These are phyloP conservation scores for Mycoemilia scoparia DNA, from an alignment of 192 early-diverging fungal genomes.

Conservation along the genomic window DNA sequence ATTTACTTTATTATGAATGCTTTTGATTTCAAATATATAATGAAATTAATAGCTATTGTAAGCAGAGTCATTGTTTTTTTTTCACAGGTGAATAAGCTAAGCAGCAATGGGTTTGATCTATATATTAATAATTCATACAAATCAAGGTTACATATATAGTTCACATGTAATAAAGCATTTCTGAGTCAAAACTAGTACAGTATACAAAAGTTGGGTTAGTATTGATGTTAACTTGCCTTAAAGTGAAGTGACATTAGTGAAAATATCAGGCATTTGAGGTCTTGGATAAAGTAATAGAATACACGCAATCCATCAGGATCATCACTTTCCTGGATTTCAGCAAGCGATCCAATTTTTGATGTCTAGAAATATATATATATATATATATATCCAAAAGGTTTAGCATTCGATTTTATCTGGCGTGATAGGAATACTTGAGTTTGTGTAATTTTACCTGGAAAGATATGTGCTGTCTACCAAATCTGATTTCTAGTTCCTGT, in stretches of 20 bases:
- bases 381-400: neutral
- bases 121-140: no score
- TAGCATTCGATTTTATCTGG: neutral
- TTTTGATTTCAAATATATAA: no score
- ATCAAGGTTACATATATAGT: no score
- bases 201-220: no score
- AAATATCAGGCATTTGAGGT: slow-evolving; percentile 90
- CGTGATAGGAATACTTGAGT: neutral
- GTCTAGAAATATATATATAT: slow-evolving; percentile 36
- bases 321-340: slow-evolving; percentile 69
- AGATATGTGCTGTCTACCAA: slow-evolving; percentile 80
- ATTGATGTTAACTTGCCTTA: slow-evolving; percentile 79
- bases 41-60: no score
- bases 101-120: no score
- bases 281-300: slow-evolving; percentile 96
- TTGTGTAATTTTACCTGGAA: slow-evolving; percentile 77
- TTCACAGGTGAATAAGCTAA: no score
- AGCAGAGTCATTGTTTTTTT: no score
- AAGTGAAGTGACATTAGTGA: slow-evolving; percentile 90
- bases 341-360: slow-evolving; percentile 77
- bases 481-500: slow-evolving; percentile 87
- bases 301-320: slow-evolving; percentile 89
- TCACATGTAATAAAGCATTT: no score
- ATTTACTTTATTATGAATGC: no score
- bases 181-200: no score